Conservation (phyloP, 805 yeast genomes). For the Barnettozyma sp. region DNA sequence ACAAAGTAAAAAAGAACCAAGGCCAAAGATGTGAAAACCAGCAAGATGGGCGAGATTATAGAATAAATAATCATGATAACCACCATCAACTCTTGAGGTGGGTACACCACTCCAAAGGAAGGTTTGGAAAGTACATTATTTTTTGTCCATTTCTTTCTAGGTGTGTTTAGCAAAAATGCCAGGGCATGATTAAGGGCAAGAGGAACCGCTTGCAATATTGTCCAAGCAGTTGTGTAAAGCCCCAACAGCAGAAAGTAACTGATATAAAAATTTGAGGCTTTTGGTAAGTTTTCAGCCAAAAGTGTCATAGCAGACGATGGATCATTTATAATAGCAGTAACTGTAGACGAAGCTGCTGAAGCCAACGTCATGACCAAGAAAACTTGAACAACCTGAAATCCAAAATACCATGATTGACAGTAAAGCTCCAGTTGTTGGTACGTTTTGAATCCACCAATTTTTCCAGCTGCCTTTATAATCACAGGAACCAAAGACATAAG, state of each 20-base stretch:
- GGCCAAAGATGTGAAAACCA: conserved; percentile 59
- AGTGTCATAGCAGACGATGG: conserved; percentile 70
- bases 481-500: conserved; percentile 86
- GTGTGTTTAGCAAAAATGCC: conserved; percentile 77
- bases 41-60: conserved; percentile 66
- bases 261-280: conserved; percentile 86
- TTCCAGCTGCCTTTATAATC: conserved; percentile 71
- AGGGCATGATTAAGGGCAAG: conserved; percentile 65
- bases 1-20: conserved; percentile 54
- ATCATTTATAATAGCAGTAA: conserved; percentile 54
- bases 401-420: conserved; percentile 86
- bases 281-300: conserved; percentile 74
- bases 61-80: conserved; percentile 72
- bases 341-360: conserved; percentile 74
- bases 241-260: conserved; percentile 79
- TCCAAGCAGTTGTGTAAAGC: conserved; percentile 67
- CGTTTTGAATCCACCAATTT: conserved; percentile 64
- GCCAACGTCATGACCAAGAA: conserved; percentile 79
- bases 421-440: conserved; percentile 66
- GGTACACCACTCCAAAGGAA: conserved; percentile 79
- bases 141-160: conserved; percentile 87
- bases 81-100: conserved; percentile 66
- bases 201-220: conserved; percentile 67
- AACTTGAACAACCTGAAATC: conserved; percentile 85
- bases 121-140: conserved; percentile 56